phyloP scores from a whole-genome alignment of 306 rosid species.

The Casuarina cunninghamiana region DNA sequence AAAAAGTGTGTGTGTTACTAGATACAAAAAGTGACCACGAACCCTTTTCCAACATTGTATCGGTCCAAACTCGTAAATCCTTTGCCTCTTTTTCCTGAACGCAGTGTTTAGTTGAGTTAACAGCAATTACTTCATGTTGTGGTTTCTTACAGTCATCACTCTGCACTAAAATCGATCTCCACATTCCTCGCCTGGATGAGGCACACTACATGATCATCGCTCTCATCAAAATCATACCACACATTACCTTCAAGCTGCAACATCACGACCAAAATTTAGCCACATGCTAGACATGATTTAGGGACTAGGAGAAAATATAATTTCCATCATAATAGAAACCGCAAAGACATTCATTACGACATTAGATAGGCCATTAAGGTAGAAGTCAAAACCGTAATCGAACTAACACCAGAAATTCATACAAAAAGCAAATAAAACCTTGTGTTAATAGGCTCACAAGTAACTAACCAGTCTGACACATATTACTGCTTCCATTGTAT shows the following conservation, averaged over 20 bases:
- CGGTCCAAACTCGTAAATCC: conserved; percentile 29
- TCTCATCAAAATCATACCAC: conserved; percentile 36
- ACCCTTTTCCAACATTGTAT: conserved; percentile 55
- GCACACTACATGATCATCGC: conserved; percentile 52
- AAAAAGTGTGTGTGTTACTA: no score
- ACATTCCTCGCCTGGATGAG: conserved; percentile 38
- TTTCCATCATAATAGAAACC: neutral
- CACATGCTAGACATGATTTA: neutral
- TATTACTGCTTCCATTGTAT: no score
- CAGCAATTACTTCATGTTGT: conserved; percentile 28
- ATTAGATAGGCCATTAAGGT: no score
- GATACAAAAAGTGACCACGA: conserved; percentile 39
- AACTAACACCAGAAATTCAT: neutral
- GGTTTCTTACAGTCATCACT: conserved; percentile 38
- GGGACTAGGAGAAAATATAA: neutral
- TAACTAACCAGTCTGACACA: no score
- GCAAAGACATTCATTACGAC: neutral
- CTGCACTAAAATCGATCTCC: conserved; percentile 33
- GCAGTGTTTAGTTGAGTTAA: neutral
- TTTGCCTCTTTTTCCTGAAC: conserved; percentile 38
- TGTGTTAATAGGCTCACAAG: no score
- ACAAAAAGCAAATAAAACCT: neutral
- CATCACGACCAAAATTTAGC: no score
- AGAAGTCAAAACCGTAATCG: no score
- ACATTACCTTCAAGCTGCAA: no score